Conservation (phyloP, 371 early-diverging fungal genomes). For the Chytridiales sp. region DNA sequence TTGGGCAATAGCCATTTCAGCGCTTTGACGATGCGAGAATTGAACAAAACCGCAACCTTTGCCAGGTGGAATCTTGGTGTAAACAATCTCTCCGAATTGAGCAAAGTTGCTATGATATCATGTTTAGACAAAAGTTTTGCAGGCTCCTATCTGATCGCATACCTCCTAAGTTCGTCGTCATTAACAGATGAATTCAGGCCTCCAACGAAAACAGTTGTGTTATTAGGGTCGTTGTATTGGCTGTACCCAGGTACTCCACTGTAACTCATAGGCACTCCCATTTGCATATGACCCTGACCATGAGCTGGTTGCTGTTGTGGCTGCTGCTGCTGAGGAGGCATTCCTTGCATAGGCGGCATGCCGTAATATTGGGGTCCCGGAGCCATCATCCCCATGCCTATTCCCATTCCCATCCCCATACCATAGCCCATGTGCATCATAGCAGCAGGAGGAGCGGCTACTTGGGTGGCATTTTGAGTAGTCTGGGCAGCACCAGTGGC, state of each 20-base stretch:
- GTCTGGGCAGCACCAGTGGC: not conserved
- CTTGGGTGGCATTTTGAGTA: not conserved
- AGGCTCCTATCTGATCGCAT: too few species aligned
- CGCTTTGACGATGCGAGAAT: conserved; percentile 72
- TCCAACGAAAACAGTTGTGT: conserved; percentile 93
- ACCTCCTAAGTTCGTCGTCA: conserved; percentile 71
- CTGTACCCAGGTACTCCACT: too few species aligned
- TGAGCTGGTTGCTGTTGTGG: not conserved
- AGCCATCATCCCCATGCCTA: conserved; percentile 3
- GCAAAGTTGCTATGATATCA: conserved; percentile 54
- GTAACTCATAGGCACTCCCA: too few species aligned
- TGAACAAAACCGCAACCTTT: conserved; percentile 93
- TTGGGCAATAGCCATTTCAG: conserved; percentile 80
- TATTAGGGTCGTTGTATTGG: conserved; percentile 68
- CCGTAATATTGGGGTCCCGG: not conserved
- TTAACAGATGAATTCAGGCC: conserved; percentile 72
- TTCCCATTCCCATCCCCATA: conserved; percentile 12
- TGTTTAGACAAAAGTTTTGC: not conserved
- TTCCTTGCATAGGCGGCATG: conserved; percentile 6
- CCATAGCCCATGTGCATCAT: not conserved
- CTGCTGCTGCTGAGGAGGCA: conserved; percentile 9
- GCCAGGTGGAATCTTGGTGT: conserved; percentile 86
- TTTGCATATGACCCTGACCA: not conserved
- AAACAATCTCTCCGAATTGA: conserved; percentile 80
- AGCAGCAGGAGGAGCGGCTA: not conserved